These are phyloP conservation scores for Pseudocercospora pini-densiflorae DNA, from an alignment of 2,329 filamentous ascomycete species.

Conservation along the genomic window DNA sequence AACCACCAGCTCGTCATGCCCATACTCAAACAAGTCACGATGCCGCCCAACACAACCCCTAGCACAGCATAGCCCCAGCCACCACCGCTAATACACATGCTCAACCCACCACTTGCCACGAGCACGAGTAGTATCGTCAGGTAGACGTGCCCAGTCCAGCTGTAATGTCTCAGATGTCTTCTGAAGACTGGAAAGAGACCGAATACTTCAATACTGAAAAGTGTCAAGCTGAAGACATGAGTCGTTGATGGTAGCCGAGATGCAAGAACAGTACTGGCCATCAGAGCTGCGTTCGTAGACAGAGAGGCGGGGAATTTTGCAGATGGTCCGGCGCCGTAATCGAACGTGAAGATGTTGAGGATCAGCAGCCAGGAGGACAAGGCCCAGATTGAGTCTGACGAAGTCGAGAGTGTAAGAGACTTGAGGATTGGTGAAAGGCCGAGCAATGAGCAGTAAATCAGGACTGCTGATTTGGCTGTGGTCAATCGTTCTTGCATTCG, in stretches of 20 bases:
- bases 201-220: slow-evolving; percentile 98
- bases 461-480: slow-evolving; percentile 87
- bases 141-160: slow-evolving; percentile 77
- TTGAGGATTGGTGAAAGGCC: slow-evolving; percentile 95
- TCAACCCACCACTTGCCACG: slow-evolving; percentile 79
- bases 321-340: slow-evolving; percentile 77
- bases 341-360: slow-evolving; percentile 98
- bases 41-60: slow-evolving; percentile 76
- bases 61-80: slow-evolving; percentile 64
- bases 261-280: slow-evolving; percentile 93
- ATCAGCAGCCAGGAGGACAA: slow-evolving; percentile 90
- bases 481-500: slow-evolving; percentile 69
- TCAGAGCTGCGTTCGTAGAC: slow-evolving; percentile 93
- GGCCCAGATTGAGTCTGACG: slow-evolving; percentile 95
- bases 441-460: slow-evolving; percentile 91
- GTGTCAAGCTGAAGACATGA: slow-evolving; percentile 90
- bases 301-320: slow-evolving; percentile 72
- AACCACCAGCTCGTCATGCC: slow-evolving; percentile 98
- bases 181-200: slow-evolving; percentile 97
- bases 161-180: slow-evolving; percentile 81
- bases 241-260: slow-evolving; percentile 87
- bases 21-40: slow-evolving; percentile 78
- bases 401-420: slow-evolving; percentile 91
- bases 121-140: slow-evolving; percentile 78
- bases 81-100: slow-evolving; percentile 58